Evolutionary conservation across 1,139 yeast species (phyloP), one percentile per base, ranked within the genome.

Genomic region (Pichiaceae sp.): DNA sequence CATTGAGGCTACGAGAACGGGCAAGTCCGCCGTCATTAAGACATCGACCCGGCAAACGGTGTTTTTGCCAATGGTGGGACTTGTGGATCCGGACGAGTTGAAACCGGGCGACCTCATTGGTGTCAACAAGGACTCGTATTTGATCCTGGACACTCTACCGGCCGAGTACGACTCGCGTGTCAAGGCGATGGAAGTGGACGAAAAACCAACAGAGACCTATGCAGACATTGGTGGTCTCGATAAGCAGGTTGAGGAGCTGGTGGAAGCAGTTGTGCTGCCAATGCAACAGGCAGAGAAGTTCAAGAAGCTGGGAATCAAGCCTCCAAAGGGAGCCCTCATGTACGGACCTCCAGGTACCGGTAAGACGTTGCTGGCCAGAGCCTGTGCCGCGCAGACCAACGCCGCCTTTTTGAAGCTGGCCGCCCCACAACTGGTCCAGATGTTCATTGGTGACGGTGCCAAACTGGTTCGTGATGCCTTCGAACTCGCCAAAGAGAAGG

Each of bases 291-390:
- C 96, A 20, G 98, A 93, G 37, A 91, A 91, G 64, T 93, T 91
- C 66, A 83, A 84, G 56, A 79, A 76, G 40, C 69, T 91, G 61
- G 96, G 97, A 37, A 87, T 91, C 53, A 89, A 85, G 60, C 94
- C 98, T 4, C 98, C 98, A 42, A 91, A 91, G 62, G 98, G 98
- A 50, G 98, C 97, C 0, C 69, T 91, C 42, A 91, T 91, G 98
- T 91, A 91, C 59, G 99, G 99, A 8, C 98, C 99, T 15, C 99
- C 99, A 36, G 99, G 99, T 56, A 91, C 99, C 2, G 99, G 99
- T 60, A 91, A 91, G 63, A 91, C 98, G 1, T 70, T 91, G 45
- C 70, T 91, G 48, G 99, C 99, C 4, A 76, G 98, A 59, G 98
- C 98, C 2, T 91, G 98, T 74, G 99, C 99, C 12, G 98, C 98